Base-by-base conservation (phyloP, 768 basidiomycete genomes). In the Pisolithus sp. region DNA sequence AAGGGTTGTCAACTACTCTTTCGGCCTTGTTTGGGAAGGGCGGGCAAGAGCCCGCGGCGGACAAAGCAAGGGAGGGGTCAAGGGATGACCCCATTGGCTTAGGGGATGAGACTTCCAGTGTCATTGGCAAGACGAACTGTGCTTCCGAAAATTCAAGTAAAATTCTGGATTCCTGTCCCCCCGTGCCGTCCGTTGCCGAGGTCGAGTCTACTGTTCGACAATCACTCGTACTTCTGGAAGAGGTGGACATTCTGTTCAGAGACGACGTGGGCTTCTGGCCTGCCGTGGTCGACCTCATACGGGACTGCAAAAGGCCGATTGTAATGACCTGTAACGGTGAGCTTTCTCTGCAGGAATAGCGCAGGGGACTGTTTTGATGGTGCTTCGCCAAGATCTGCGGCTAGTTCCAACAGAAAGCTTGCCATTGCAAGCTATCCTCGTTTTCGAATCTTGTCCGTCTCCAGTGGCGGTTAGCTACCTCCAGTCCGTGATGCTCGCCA, bases 241-340 rank as follows among this genome's bases (percentile, higher is more conserved):
- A 99, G 64, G 95, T 92, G 7, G 96, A 99, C 67, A 81, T 98
- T 39, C 72, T 98, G 44, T 99, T 85, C 71, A 83, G 81, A 54
- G 89, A 93, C 46, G 96, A 94, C 70, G 64, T 67, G 30, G 85
- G 82, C 57, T 98, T 93, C 67, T 95, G 91, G 91, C 76, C 85
- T 15, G 80, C 86, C 2, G 80, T 97, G 24, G 74, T 86, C 8
- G 77, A 81, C 51, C 78, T 99, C 53, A 93, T 97, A 62, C 82
- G 78, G 54, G 78, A 87, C 17, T 91, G 91, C 58, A 82, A 80
- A 58, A 74, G 96, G 51, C 95, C 96, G 6, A 86, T 99, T 39
- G 79, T 99, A 47, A 79, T 93, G 71, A 98, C 95, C 49, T 98
- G 96, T 69, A 96, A 94, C 59, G 93, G 95, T 93, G 62, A 66